phyloP scores from a whole-genome alignment of 108 stramenopile species.

The Aureococcus anophagefferens region DNA sequence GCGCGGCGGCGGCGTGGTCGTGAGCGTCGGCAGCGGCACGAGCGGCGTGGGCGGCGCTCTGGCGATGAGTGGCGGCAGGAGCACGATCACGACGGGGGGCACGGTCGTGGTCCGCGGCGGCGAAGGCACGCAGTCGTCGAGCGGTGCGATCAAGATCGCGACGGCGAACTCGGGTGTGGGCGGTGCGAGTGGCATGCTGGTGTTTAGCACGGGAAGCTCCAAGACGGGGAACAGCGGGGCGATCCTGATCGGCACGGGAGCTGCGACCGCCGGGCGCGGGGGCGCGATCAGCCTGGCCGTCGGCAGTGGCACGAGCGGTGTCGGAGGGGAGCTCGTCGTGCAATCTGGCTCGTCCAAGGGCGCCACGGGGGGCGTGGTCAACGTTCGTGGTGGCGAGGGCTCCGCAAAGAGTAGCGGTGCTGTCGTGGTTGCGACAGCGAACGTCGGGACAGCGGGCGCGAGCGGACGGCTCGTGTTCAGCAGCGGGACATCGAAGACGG shows the following conservation, averaged over 20 bases:
- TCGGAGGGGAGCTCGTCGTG: neutral
- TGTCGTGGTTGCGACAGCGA: slow-evolving; percentile 3
- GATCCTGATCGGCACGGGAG: neutral
- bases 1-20: neutral
- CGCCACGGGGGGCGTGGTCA: neutral
- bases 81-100: neutral
- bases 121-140: neutral
- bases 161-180: neutral
- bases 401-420: slow-evolving; percentile 6
- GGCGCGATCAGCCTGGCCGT: neutral
- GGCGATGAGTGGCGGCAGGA: neutral
- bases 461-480: slow-evolving; percentile 17
- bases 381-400: neutral
- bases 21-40: neutral
- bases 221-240: neutral
- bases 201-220: neutral
- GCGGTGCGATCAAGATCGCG: neutral
- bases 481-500: slow-evolving; percentile 11
- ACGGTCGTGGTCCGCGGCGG: neutral
- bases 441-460: slow-evolving; percentile 1
- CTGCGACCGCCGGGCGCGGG: neutral
- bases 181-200: neutral
- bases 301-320: neutral
- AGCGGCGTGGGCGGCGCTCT: neutral
- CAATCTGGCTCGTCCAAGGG: neutral